Conservation (phyloP, 768 basidiomycete genomes). For the Boletus tylopilopsis region DNA sequence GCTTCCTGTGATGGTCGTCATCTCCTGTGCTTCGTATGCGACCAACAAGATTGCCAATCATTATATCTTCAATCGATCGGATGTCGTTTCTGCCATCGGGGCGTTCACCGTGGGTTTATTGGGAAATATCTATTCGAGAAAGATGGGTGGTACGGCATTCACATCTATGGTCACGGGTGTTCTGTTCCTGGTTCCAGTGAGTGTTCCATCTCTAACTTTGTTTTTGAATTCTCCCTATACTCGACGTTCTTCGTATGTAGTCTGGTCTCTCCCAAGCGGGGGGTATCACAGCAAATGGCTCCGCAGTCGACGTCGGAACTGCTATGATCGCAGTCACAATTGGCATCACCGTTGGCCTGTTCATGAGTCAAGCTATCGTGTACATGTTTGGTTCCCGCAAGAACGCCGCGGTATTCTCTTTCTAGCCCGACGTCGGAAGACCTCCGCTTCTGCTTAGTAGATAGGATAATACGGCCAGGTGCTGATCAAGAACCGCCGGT, state of each 20-base stretch:
- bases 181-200: slow-evolving; percentile 79
- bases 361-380: slow-evolving; percentile 83
- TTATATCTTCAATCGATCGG: slow-evolving; percentile 81
- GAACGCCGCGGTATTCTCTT: slow-evolving; percentile 82
- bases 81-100: slow-evolving; percentile 81
- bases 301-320: slow-evolving; percentile 79
- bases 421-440: slow-evolving; percentile 36
- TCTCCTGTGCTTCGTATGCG: slow-evolving; percentile 75
- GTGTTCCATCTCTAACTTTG: slow-evolving; percentile 27
- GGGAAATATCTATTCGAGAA: slow-evolving; percentile 78
- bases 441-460: not conserved
- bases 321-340: slow-evolving; percentile 90
- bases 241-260: slow-evolving; percentile 33
- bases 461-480: not conserved
- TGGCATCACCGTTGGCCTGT: slow-evolving; percentile 85
- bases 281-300: slow-evolving; percentile 76
- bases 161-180: slow-evolving; percentile 91
- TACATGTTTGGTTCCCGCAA: slow-evolving; percentile 85
- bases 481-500: slow-evolving; percentile 3
- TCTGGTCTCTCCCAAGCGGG: slow-evolving; percentile 85
- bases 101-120: slow-evolving; percentile 78
- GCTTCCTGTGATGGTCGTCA: slow-evolving; percentile 78
- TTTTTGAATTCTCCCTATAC: not conserved
- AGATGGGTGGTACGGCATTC: slow-evolving; percentile 83
- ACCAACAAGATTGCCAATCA: slow-evolving; percentile 82